Evolutionary conservation across 164 flowering plant genomes (phyloP), one percentile per base, ranked within the genome.

Genomic region (Umbellularia californica): DNA sequence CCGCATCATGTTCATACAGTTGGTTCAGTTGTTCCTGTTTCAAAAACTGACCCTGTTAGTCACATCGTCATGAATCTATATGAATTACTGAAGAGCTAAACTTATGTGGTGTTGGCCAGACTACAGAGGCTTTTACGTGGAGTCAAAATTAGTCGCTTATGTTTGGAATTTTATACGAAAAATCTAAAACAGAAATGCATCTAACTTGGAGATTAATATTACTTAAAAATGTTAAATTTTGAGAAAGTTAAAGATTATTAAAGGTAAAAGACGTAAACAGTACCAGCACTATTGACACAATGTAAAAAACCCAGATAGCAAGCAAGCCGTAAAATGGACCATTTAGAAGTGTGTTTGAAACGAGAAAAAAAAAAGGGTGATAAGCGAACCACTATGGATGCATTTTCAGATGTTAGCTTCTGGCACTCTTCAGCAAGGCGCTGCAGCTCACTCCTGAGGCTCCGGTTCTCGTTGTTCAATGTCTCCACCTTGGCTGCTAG

Each of bases 401-500:
- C 79, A 79, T 93, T 95, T 77, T 95, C 97, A 0, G 93, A 81
- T 72, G 87, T 77, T 17, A 95, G 88, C 81, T 86, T 90, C 79
- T 82, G 79, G 72, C 99, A 92, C 76, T 90, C 95, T 75, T 88
- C 91, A 5, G 95, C 85, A 74, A 93, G 87, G 79, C 83, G 87
- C 72, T 82, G 86, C 68, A 95, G 73, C 80, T 93, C 97, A 9
- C 82, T 84, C 78, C 84, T 81, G 62, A 93, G 88, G 1, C 74
- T 70, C 19, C 68, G 85, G 70, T 91, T 92, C 68, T 93, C 97
- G 74, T 62, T 84, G 77, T 30, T 86, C 85, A 93, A 76, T 17
- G 74, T 67, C 76, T 91, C 93, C 60, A 92, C 97, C 79, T 86
- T 84, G 17, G 77, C 77, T 75, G 91, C 95, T 72, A 95, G 85